Conservation (phyloP, 768 basidiomycete genomes). For the Kwoniella newhampshirensis region DNA sequence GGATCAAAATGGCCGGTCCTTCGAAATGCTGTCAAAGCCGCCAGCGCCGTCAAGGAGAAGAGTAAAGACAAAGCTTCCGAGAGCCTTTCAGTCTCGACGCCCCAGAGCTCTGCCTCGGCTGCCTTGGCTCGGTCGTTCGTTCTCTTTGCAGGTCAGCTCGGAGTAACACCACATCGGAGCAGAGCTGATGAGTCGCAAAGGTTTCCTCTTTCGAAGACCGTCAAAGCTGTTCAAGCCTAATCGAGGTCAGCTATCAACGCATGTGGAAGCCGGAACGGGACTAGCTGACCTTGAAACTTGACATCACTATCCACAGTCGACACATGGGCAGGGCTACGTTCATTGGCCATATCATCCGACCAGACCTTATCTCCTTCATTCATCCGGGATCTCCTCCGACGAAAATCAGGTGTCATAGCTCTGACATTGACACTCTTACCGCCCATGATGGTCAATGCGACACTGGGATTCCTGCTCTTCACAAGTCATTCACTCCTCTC, state of each 20-base stretch:
- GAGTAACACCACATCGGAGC: background rate
- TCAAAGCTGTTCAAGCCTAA: slow-evolving; percentile 49
- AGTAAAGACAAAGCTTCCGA: background rate
- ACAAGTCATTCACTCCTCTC: slow-evolving; percentile 50
- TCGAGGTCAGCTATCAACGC: slow-evolving; percentile 40
- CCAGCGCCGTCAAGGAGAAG: slow-evolving; percentile 7
- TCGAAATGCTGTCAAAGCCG: slow-evolving; percentile 14
- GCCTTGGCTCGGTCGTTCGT: slow-evolving; percentile 46
- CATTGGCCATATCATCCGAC: slow-evolving; percentile 45
- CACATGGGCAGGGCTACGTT: slow-evolving; percentile 46
- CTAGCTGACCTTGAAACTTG: too few species aligned
- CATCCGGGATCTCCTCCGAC: slow-evolving; percentile 39
- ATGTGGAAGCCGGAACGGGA: too few species aligned
- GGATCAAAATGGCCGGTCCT: slow-evolving; percentile 13
- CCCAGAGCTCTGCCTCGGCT: slow-evolving; percentile 41
- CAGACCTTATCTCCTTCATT: slow-evolving; percentile 46
- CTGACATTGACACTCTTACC: slow-evolving; percentile 43
- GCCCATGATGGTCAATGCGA: slow-evolving; percentile 47
- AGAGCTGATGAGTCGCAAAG: slow-evolving; percentile 15
- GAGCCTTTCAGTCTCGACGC: slow-evolving; percentile 24
- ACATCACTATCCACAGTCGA: slow-evolving; percentile 38
- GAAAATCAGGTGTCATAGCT: slow-evolving; percentile 36
- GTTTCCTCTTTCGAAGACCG: slow-evolving; percentile 49
- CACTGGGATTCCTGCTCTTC: slow-evolving; percentile 50
- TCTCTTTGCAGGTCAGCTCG: slow-evolving; percentile 35